These are phyloP conservation scores for Phyllosticta citriasiana DNA, from an alignment of 2,329 filamentous ascomycete genomes.

Conservation along the genomic window DNA sequence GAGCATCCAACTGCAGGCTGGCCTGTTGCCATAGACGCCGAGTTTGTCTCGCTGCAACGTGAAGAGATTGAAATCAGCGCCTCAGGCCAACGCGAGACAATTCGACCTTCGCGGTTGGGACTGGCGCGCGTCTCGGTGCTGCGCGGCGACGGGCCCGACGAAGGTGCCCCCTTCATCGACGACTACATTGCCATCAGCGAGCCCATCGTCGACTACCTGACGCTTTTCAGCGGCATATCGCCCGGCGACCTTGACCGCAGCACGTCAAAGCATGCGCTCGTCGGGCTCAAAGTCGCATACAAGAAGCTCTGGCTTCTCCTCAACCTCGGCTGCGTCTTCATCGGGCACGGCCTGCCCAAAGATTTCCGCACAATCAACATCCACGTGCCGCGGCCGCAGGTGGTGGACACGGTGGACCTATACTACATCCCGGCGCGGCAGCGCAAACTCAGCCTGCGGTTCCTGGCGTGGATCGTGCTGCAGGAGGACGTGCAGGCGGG, in stretches of 20 bases:
- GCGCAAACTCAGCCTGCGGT: conserved; percentile 82
- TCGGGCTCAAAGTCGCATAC: conserved; percentile 83
- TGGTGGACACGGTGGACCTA: conserved; percentile 87
- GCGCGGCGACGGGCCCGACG: conserved; percentile 64
- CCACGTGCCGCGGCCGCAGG: conserved; percentile 78
- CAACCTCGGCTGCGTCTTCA: conserved; percentile 86
- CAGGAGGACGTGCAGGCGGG: conserved; percentile 90
- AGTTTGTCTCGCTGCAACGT: conserved; percentile 87
- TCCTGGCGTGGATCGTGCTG: conserved; percentile 81
- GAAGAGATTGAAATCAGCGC: conserved; percentile 95
- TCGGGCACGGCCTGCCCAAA: conserved; percentile 86
- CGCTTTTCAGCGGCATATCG: conserved; percentile 84
- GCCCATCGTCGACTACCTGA: conserved; percentile 89
- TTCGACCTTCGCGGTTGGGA: conserved; percentile 80
- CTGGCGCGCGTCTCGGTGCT: conserved; percentile 89
- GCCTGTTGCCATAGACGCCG: conserved; percentile 84
- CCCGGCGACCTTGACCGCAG: conserved; percentile 73
- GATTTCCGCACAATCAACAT: conserved; percentile 99
- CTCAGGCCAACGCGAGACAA: conserved; percentile 83
- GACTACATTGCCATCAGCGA: conserved; percentile 93
- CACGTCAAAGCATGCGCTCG: conserved; percentile 69
- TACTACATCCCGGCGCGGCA: conserved; percentile 75
- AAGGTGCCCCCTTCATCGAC: conserved; percentile 85
- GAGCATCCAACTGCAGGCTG: conserved; percentile 64
- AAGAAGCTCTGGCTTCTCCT: conserved; percentile 97